These are phyloP conservation scores for Epichloe sp. DNA, from an alignment of 2,329 filamentous ascomycete genomes.

Conservation along the genomic window DNA sequence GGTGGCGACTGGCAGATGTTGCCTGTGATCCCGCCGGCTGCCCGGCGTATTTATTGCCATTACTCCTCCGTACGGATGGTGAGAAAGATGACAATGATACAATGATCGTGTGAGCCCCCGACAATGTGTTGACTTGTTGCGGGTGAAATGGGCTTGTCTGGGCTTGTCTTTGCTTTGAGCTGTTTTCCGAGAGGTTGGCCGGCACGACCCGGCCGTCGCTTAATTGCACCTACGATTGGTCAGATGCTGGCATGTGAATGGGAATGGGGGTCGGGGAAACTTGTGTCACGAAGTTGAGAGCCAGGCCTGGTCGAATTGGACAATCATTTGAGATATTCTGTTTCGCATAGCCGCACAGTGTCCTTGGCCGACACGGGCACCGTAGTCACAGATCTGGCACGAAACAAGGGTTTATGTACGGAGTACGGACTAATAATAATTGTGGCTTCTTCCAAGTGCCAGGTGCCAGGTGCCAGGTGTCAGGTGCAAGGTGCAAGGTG, in stretches of 20 bases:
- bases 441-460: not conserved
- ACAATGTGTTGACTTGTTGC: no score
- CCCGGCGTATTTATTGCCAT: no score
- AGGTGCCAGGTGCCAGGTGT: not conserved
- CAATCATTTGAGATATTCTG: not conserved
- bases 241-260: not conserved
- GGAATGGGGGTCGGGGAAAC: no score
- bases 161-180: not conserved
- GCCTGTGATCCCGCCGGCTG: no score
- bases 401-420: not conserved
- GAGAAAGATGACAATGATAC: no score
- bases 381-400: not conserved
- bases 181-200: not conserved
- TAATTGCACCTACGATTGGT: slow-evolving; percentile 1
- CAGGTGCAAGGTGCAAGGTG: not conserved
- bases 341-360: not conserved
- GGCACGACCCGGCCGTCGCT: slow-evolving; percentile 1
- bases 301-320: not conserved
- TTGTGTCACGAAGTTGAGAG: not conserved
- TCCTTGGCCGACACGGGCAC: not conserved
- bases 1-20: no score
- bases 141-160: no score
- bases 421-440: not conserved
- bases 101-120: no score
- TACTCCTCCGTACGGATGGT: no score